Evolutionary conservation across 108 stramenopile genomes (phyloP).

Genomic region (Conticribra weissflogii): DNA sequence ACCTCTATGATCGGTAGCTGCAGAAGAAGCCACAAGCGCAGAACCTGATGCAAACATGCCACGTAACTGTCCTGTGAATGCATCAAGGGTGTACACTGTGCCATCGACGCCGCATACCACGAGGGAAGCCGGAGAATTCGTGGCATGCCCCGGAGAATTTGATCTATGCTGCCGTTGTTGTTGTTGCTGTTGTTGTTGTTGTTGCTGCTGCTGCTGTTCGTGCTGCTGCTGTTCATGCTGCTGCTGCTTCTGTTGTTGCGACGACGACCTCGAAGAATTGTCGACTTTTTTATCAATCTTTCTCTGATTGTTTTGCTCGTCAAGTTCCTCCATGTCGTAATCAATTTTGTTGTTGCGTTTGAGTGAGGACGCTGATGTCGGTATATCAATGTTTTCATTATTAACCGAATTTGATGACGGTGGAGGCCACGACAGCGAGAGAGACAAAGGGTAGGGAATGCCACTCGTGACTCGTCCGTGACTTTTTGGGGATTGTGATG

Average conservation of each 20-base stretch:
- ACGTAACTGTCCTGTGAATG: constrained; percentile 49
- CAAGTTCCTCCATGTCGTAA: too few species aligned
- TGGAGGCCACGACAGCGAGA: background rate
- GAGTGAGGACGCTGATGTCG: background rate
- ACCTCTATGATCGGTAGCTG: background rate
- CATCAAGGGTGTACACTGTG: constrained; percentile 60
- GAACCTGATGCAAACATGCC: constrained; percentile 58
- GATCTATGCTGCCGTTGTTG: background rate
- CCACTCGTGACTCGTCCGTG: background rate
- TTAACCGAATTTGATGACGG: too few species aligned
- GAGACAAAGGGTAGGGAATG: background rate
- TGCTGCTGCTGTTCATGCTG: background rate
- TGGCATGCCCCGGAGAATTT: background rate
- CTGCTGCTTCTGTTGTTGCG: background rate
- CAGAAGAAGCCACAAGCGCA: constrained; percentile 51
- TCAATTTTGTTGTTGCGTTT: background rate
- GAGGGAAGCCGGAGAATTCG: constrained; percentile 45
- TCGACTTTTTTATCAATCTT: too few species aligned
- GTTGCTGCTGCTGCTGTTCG: background rate
- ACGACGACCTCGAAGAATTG: too few species aligned
- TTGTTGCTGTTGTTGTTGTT: background rate
- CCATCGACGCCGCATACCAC: constrained; percentile 75
- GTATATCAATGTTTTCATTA: too few species aligned
- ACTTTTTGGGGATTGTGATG: background rate
- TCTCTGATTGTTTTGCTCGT: too few species aligned